Conservation (phyloP, 768 basidiomycete genomes). For the Mycena galopus region DNA sequence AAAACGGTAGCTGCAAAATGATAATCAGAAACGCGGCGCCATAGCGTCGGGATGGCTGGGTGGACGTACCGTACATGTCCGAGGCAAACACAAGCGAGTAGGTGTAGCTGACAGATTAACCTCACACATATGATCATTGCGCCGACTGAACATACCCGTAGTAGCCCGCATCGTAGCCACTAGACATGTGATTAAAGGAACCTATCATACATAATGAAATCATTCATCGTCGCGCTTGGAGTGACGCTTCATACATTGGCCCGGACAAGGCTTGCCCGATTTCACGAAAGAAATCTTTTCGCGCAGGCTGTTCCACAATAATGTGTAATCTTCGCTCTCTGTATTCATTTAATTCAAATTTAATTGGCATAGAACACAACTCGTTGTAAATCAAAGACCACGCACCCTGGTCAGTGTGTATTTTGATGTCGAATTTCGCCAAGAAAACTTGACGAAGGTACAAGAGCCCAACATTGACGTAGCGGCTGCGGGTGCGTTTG, state of each 20-base stretch:
- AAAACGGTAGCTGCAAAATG: conserved; percentile 74
- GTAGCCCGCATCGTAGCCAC: conserved; percentile 72
- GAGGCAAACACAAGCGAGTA: conserved; percentile 78
- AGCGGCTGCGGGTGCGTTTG: conserved; percentile 58
- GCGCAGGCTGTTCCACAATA: conserved; percentile 81
- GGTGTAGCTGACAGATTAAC: conserved; percentile 58
- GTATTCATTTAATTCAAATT: conserved; percentile 16
- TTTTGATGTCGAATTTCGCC: conserved; percentile 81
- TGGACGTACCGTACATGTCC: conserved; percentile 65
- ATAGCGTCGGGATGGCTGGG: not conserved
- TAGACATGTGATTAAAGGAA: conserved; percentile 81
- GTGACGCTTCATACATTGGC: conserved; percentile 63
- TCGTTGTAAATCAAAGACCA: not conserved
- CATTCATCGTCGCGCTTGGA: too few relatives aligned
- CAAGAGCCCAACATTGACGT: conserved; percentile 86
- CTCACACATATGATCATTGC: not conserved
- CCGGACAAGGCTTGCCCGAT: conserved; percentile 70
- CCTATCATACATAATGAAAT: conserved; percentile 43
- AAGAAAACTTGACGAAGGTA: conserved; percentile 90
- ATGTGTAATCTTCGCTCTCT: conserved; percentile 79
- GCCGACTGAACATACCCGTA: conserved; percentile 65
- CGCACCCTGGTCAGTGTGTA: conserved; percentile 77
- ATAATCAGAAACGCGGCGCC: too few relatives aligned
- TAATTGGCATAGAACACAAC: too few relatives aligned
- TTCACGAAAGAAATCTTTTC: conserved; percentile 80